Conservation (phyloP, 495 filamentous ascomycete genomes). For the Pyrenopolyporus hunteri region DNA sequence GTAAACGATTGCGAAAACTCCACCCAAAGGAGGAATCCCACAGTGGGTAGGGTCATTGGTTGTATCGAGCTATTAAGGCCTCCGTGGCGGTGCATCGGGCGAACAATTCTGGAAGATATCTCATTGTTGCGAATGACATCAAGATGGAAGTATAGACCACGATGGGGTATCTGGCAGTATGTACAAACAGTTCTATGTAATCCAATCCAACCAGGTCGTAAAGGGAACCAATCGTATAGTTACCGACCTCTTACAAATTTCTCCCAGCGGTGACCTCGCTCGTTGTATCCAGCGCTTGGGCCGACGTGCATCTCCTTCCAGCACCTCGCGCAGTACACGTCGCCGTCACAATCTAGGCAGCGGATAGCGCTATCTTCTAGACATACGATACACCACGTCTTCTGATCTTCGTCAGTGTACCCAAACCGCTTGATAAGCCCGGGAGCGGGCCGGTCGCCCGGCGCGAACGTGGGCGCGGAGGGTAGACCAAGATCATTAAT, state of each 20-base stretch:
- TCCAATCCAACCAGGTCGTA: background rate
- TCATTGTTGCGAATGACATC: background rate
- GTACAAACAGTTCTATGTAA: background rate
- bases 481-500: constrained; percentile 55
- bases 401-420: constrained; percentile 67
- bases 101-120: background rate
- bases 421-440: constrained; percentile 41
- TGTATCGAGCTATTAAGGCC: background rate
- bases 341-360: constrained; percentile 68
- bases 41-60: background rate
- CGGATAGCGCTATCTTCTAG: constrained; percentile 66
- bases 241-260: constrained; percentile 40
- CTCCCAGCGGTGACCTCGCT: constrained; percentile 57
- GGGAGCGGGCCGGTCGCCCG: constrained; percentile 47
- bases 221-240: constrained; percentile 1
- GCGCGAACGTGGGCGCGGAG: constrained; percentile 59
- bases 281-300: constrained; percentile 60
- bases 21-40: background rate
- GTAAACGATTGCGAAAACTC: background rate
- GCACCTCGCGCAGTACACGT: constrained; percentile 69
- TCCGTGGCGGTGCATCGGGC: background rate
- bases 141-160: background rate
- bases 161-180: constrained; percentile 16
- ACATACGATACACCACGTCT: constrained; percentile 74
- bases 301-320: constrained; percentile 74